Base-by-base conservation (phyloP, 169 alveolate genomes). In the Plasmodium knowlesi region DNA sequence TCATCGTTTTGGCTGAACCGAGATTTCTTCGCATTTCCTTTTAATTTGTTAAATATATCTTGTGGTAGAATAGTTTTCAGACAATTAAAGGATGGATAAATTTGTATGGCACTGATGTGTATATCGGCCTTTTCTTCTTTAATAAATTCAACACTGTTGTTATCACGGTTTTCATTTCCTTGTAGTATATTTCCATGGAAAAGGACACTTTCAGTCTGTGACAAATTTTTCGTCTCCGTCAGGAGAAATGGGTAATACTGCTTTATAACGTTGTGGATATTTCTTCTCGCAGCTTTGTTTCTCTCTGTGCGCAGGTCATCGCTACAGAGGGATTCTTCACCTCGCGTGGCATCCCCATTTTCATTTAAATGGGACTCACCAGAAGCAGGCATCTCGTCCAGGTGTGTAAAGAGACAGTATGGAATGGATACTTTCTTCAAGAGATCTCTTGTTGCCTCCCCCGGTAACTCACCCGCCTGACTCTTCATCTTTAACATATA, bases 121-220 rank as follows among this genome's bases (percentile, higher is more conserved):
- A 12, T n/a, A 10, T n/a, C 53, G 5, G 30, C 25, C 2, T 34
- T 39, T 12, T 50, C n/a, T 3, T 37, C 83, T 25, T 25, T 4
- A 0, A 16, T 22, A n/a, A 43, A 30, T 9, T 72, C 32, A 22
- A 37, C 76, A 84, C 50, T 28, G 19, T 34, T 10, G 14, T 74
- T 67, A 3, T 74, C 76, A 19, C 14, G 8, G 34, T 25, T 39
- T 1, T 32, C 12, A 84, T 39, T 28, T 32, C 80, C 73, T 16
- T 30, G 22, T 54, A 89, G 41, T 79, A 89, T 80, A 67, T 89
- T 89, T 89, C 94, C 94, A 67, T 89, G 94, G 5, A 91, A 79
- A 79, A 89, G 53, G 25, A 89, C 82, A 5, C 53, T 30, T 57
- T 89, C 79, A 2, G 28, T 43, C 46, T 78, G 67, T 5, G 83